phyloP scores from a whole-genome alignment of 2,329 filamentous ascomycete genomes.

The Fonsecaea nubica region DNA sequence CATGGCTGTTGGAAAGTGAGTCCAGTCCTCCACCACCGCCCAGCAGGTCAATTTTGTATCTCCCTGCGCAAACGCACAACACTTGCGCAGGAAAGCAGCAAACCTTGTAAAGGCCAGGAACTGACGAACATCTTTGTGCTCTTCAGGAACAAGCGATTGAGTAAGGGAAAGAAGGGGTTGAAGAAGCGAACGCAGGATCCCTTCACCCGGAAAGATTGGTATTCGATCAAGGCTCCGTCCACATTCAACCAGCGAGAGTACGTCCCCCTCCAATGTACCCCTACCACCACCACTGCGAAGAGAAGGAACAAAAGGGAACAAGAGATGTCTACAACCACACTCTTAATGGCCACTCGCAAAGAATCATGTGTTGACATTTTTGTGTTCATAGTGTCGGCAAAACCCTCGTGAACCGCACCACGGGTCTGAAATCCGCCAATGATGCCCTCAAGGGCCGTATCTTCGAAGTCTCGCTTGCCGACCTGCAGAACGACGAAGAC shows the following conservation, averaged over 20 bases:
- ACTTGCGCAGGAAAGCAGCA: not conserved
- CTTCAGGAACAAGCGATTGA: conserved; percentile 10
- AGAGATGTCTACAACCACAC: conserved; percentile 30
- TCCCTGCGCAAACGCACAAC: not conserved
- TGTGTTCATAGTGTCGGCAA: conserved; percentile 83
- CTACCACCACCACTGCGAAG: not conserved
- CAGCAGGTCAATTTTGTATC: not conserved
- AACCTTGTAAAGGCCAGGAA: not conserved
- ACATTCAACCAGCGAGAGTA: conserved; percentile 98
- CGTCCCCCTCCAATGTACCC: conserved; percentile 49
- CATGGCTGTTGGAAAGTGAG: conserved; percentile 84
- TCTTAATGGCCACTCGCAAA: not conserved
- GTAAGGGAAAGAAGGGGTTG: conserved; percentile 11
- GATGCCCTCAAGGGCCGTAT: conserved; percentile 98
- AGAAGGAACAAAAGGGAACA: conserved; percentile 27
- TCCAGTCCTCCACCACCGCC: conserved; percentile 37
- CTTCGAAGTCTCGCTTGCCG: conserved; percentile 97
- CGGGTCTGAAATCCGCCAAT: conserved; percentile 99
- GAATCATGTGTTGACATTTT: conserved; percentile 35
- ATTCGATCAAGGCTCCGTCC: conserved; percentile 95
- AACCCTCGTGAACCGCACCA: conserved; percentile 98
- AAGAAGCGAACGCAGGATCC: conserved; percentile 99
- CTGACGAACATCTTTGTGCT: not conserved
- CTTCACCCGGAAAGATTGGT: conserved; percentile 99
- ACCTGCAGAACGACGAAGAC: conserved; percentile 99